phyloP scores from a whole-genome alignment of 495 filamentous ascomycete genomes.

The Tirmania nivea region DNA sequence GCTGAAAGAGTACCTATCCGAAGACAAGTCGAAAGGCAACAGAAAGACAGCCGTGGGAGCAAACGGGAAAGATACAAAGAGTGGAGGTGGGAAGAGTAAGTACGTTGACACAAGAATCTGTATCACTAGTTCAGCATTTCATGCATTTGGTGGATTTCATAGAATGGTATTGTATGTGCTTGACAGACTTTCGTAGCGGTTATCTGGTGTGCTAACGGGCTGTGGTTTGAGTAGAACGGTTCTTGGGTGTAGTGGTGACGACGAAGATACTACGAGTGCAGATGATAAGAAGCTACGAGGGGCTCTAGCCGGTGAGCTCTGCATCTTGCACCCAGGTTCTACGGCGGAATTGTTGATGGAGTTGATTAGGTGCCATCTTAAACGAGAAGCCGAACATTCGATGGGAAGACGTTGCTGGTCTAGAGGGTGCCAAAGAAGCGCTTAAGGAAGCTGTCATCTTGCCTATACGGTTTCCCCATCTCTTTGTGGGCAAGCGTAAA shows the following conservation, averaged over 20 bases:
- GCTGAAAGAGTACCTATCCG: constrained; percentile 69
- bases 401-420: constrained; percentile 96
- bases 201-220: too few relatives aligned
- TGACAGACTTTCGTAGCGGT: neutral
- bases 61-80: constrained; percentile 55
- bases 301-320: constrained; percentile 44
- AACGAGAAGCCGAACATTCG: constrained; percentile 84
- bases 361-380: constrained; percentile 40
- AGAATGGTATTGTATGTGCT: neutral
- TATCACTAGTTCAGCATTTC: neutral
- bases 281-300: constrained; percentile 86
- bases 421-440: constrained; percentile 88
- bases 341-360: neutral
- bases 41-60: constrained; percentile 45
- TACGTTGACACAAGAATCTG: neutral
- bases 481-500: constrained; percentile 90
- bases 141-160: neutral
- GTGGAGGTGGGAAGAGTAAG: neutral
- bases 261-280: constrained; percentile 53
- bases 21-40: constrained; percentile 28
- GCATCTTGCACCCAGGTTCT: neutral
- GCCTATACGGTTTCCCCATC: constrained; percentile 92
- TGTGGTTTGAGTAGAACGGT: neutral
- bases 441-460: constrained; percentile 93
- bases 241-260: constrained; percentile 25